These are phyloP conservation scores for Chaetomidium leptoderma DNA, from an alignment of 495 filamentous ascomycete species.

Conservation along the genomic window DNA sequence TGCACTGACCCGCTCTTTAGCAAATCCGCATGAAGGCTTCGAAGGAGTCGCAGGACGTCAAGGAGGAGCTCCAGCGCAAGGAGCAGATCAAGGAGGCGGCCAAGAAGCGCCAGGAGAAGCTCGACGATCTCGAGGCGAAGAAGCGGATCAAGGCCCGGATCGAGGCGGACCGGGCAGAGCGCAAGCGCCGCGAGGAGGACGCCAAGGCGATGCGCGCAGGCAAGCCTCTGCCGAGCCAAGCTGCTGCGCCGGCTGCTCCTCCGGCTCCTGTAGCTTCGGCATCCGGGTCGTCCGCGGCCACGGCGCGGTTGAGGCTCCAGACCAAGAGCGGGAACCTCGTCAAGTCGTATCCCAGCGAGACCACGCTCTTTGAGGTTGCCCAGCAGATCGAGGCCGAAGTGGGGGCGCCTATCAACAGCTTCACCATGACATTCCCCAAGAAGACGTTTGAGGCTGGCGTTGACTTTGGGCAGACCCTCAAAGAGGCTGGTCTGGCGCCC, in stretches of 20 bases:
- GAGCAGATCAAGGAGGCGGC: constrained; percentile 86
- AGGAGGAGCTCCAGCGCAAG: constrained; percentile 80
- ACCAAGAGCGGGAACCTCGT: constrained; percentile 66
- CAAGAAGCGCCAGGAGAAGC: constrained; percentile 79
- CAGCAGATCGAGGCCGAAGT: constrained; percentile 63
- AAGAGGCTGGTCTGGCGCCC: constrained; percentile 85
- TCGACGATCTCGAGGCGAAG: constrained; percentile 80
- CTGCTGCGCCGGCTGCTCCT: constrained; percentile 36
- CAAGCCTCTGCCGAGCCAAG: constrained; percentile 49
- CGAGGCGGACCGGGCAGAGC: constrained; percentile 81
- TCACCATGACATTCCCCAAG: constrained; percentile 79
- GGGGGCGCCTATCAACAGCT: constrained; percentile 57
- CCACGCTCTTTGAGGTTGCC: constrained; percentile 91
- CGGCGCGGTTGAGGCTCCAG: constrained; percentile 79
- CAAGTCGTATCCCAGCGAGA: constrained; percentile 79
- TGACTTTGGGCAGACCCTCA: constrained; percentile 86
- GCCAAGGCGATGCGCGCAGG: constrained; percentile 83
- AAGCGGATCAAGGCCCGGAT: constrained; percentile 87
- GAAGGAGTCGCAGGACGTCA: constrained; percentile 69
- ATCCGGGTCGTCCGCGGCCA: constrained; percentile 40
- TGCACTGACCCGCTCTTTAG: constrained; percentile 39
- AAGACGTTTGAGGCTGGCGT: constrained; percentile 70
- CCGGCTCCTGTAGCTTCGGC: constrained; percentile 33
- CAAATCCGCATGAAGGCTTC: constrained; percentile 83
- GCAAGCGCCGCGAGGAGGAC: constrained; percentile 73